These are phyloP conservation scores for Cladobotryum mycophilum DNA, from an alignment of 2,329 filamentous ascomycete species.

Conservation along the genomic window DNA sequence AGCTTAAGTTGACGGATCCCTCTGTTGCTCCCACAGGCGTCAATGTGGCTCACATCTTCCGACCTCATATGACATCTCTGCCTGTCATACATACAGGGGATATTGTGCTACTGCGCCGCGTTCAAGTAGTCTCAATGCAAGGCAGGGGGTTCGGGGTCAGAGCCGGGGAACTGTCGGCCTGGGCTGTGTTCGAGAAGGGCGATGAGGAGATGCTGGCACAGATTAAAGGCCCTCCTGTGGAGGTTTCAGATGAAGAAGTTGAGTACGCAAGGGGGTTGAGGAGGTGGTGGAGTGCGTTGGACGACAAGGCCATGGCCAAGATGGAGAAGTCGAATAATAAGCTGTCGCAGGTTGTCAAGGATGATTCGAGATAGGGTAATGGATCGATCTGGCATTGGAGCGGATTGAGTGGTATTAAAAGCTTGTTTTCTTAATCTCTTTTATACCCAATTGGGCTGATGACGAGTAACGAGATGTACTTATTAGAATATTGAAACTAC, in stretches of 20 bases:
- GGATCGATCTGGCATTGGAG: too few species aligned
- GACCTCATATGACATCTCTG: constrained; percentile 51
- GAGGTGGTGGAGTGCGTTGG: constrained; percentile 44
- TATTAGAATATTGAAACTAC: too few species aligned
- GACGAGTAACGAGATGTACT: too few species aligned
- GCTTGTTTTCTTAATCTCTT: too few species aligned
- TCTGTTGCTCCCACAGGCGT: constrained; percentile 45
- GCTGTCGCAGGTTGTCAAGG: constrained; percentile 22
- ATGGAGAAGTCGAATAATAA: constrained; percentile 41
- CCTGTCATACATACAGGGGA: constrained; percentile 52
- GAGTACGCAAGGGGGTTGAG: constrained; percentile 43
- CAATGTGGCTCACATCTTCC: constrained; percentile 51
- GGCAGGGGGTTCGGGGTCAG: constrained; percentile 50
- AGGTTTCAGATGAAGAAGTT: constrained; percentile 45
- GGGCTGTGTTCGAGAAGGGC: constrained; percentile 53
- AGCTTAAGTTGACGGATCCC: constrained; percentile 52
- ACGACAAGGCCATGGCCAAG: constrained; percentile 39
- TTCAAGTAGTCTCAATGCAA: constrained; percentile 48
- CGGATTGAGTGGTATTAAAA: too few species aligned
- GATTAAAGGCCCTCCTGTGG: constrained; percentile 54
- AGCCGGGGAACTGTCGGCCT: constrained; percentile 50
- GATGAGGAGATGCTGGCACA: constrained; percentile 39
- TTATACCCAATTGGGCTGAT: too few species aligned
- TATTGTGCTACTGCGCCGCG: constrained; percentile 50
- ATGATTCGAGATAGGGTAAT: constrained; percentile 19